Evolutionary conservation across 1,284 basidiomycete genomes (phyloP).

Genomic region (Ganoderma multipileum): DNA sequence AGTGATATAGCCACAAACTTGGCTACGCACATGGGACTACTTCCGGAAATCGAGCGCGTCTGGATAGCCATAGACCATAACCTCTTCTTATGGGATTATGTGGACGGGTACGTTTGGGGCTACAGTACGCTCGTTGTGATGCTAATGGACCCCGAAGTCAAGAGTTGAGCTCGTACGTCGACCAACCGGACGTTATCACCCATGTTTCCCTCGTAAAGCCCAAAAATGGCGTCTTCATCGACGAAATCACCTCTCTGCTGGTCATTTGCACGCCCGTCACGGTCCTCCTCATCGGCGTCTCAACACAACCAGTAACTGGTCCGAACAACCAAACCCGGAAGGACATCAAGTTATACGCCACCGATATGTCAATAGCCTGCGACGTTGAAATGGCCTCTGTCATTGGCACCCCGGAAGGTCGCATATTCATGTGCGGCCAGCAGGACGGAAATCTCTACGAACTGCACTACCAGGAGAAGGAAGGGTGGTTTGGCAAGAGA

Average conservation of each 20-base stretch:
- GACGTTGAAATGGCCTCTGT: constrained; percentile 89
- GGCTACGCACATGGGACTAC: constrained; percentile 83
- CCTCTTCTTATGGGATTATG: constrained; percentile 97
- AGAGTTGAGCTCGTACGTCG: constrained; percentile 88
- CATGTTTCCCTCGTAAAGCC: constrained; percentile 86
- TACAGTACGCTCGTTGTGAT: not conserved
- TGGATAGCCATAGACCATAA: constrained; percentile 97
- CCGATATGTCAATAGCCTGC: constrained; percentile 82
- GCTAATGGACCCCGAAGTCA: constrained; percentile 52
- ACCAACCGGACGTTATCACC: constrained; percentile 91
- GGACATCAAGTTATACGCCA: constrained; percentile 90
- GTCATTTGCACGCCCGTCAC: constrained; percentile 90
- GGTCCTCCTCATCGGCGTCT: constrained; percentile 88
- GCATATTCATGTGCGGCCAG: constrained; percentile 90
- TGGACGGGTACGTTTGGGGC: constrained; percentile 75
- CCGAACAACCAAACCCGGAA: constrained; percentile 57
- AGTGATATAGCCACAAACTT: constrained; percentile 57
- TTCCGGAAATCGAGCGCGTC: constrained; percentile 93
- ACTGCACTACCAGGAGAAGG: constrained; percentile 89
- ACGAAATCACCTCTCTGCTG: constrained; percentile 90
- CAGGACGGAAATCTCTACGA: constrained; percentile 94
- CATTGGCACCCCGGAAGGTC: constrained; percentile 79
- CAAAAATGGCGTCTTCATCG: constrained; percentile 87
- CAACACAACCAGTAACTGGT: constrained; percentile 56
- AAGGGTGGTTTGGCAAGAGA: constrained; percentile 93